Evolutionary conservation across 2,329 filamentous ascomycete genomes (phyloP), one percentile per base, ranked within the genome.

Genomic region (Sporothrix curviconia): DNA sequence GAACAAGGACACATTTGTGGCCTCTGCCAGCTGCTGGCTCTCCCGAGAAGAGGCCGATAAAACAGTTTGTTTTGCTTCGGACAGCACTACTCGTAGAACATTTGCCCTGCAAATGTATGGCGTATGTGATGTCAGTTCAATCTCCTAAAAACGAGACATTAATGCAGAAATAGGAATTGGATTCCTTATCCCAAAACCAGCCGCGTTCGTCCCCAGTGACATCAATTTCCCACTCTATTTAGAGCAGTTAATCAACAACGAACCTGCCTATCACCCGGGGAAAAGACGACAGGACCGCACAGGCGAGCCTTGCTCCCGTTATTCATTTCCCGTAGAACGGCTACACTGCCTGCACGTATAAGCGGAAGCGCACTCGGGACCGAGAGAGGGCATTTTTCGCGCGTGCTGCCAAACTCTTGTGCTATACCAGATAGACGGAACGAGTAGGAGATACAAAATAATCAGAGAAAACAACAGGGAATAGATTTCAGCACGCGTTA

Each of bases 141-240:
- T n/a, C n/a, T n/a, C n/a, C n/a, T n/a, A n/a, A n/a, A n/a, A n/a
- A n/a, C 22, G 19, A 22, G 32, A 37, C 32, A 50, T 25, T 37
- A 3, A 39, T 39, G 37, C 15, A 1, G 9, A 49, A 4, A 28
- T 8, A 39, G 49, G 34, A 34, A 24, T 19, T 8, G n/a, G n/a
- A 28, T 1, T 12, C 32, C 47, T 34, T 37, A n/a, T 37, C 32
- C 47, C 47, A 50, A 49, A 37, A 12, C 47, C 32, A 15, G 47
- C 34, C 28, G 32, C 34, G 40, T 34, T 28, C 19, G 49, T 52
- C 49, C 49, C 34, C 49, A 52, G 34, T 40, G 49, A 52, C 36
- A 40, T 52, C 36, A 32, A 36, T 52, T 14, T 50, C 7, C 30
- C 17, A 32, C 46, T 4, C 5, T 49, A 22, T 32, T 46, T 9